These are phyloP conservation scores for Spergularia bocconei DNA, from an alignment of 148 eudicot genomes.

Conservation along the genomic window DNA sequence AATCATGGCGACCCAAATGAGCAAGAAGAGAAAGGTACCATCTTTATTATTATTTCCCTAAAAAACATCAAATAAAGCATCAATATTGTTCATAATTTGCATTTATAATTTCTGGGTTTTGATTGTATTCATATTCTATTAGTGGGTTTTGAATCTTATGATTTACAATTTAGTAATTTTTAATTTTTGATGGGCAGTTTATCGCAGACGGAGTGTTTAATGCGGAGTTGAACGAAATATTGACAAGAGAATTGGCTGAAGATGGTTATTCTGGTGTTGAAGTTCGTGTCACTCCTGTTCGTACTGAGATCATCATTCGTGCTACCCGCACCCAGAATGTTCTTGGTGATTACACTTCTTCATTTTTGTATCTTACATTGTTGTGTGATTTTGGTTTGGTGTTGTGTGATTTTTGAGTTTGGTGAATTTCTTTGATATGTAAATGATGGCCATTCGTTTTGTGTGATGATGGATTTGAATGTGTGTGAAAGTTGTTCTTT, in stretches of 20 bases:
- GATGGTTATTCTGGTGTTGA: conserved; percentile 92
- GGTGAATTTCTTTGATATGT: no score
- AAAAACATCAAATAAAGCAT: not conserved
- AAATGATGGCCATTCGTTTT: no score
- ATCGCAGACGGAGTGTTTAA: conserved; percentile 83
- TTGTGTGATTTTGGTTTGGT: no score
- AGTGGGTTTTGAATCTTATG: not conserved
- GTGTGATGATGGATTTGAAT: no score
- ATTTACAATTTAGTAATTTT: not conserved
- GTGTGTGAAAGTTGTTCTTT: no score
- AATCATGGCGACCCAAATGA: conserved; percentile 59
- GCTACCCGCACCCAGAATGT: conserved; percentile 26
- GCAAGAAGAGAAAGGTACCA: conserved; percentile 52
- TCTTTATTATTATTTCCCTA: not conserved
- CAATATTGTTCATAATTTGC: no score
- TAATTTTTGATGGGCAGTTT: conserved; percentile 29
- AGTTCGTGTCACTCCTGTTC: conserved; percentile 50
- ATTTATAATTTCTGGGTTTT: no score
- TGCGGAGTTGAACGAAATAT: conserved; percentile 74
- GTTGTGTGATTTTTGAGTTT: no score
- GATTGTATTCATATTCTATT: not conserved
- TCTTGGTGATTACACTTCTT: conserved; percentile 1
- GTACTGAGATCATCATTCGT: conserved; percentile 24
- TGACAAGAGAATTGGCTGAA: conserved; percentile 76
- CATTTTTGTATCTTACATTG: not conserved